Percentiles rank a stretch among this genome's conserved stretches.
Evolutionary conservation across 768 basidiomycete genomes (phyloP).

Genomic region (Lentinus brumalis): DNA sequence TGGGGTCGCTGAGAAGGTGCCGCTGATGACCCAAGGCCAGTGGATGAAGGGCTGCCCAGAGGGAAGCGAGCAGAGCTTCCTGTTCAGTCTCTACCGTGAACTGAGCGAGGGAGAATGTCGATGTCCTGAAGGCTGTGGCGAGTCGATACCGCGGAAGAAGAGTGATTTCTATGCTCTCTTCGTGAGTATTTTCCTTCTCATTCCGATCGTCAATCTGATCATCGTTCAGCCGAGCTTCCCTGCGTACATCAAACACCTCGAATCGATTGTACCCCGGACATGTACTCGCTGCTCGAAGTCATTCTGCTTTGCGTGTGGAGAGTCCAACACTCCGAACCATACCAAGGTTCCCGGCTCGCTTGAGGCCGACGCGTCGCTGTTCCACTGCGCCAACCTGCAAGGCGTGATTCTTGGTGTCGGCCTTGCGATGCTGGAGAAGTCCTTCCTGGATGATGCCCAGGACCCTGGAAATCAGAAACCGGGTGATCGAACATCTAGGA

Average conservation of each 20-base stretch:
- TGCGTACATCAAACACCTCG: conserved; percentile 66
- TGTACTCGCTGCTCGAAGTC: conserved; percentile 45
- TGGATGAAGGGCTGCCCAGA: conserved; percentile 99
- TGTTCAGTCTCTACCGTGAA: conserved; percentile 83
- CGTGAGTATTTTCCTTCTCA: conserved; percentile 49
- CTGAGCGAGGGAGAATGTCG: conserved; percentile 61
- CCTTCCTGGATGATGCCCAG: conserved; percentile 59
- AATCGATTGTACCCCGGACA: conserved; percentile 52
- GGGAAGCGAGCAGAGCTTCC: conserved; percentile 84
- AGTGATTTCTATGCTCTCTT: conserved; percentile 82
- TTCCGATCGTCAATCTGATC: conserved; percentile 6
- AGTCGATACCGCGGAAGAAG: conserved; percentile 58
- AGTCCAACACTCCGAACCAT: conserved; percentile 34
- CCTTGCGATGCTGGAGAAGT: conserved; percentile 79
- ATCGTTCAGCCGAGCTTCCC: conserved; percentile 66
- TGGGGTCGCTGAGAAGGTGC: conserved; percentile 47
- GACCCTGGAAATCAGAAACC: conserved; percentile 32
- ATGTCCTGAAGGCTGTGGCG: conserved; percentile 80
- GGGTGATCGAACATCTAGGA: conserved; percentile 34
- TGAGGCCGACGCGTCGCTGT: conserved; percentile 58
- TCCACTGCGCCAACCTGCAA: conserved; percentile 89
- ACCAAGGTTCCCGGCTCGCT: conserved; percentile 30
- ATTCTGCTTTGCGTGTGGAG: conserved; percentile 53
- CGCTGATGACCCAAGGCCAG: conserved; percentile 83
- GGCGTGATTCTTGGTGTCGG: conserved; percentile 92